These are phyloP conservation scores for Keithomyces neogunnii DNA, from an alignment of 2,329 filamentous ascomycete genomes.

Conservation along the genomic window DNA sequence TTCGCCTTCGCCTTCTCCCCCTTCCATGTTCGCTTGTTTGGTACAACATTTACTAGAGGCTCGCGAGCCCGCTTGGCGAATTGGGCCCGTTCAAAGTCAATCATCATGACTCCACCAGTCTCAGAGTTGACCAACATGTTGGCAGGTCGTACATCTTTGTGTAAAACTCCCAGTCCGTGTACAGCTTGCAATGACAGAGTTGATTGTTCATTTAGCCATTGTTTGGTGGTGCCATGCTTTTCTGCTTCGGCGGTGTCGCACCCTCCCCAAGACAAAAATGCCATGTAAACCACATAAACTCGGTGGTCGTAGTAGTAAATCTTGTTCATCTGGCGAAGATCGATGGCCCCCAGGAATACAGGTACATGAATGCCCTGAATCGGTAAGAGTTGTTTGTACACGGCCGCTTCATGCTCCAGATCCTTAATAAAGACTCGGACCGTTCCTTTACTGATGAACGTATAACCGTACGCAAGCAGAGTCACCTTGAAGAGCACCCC, in stretches of 20 bases:
- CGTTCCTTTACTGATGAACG: conserved; percentile 33
- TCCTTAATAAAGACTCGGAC: conserved; percentile 20
- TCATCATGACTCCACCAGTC: conserved; percentile 18
- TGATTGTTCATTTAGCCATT: too few species aligned
- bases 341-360: conserved; percentile 28
- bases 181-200: conserved; percentile 16
- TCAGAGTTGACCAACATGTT: conserved; percentile 20
- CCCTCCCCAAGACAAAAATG: conserved; percentile 27
- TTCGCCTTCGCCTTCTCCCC: too few species aligned
- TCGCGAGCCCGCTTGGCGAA: neutral
- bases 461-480: conserved; percentile 32
- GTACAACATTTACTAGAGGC: neutral
- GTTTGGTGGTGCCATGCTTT: too few species aligned
- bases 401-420: conserved; percentile 25
- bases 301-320: conserved; percentile 24
- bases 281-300: conserved; percentile 24
- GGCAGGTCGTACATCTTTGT: conserved; percentile 15
- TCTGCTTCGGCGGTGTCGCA: too few species aligned
- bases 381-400: conserved; percentile 25
- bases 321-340: conserved; percentile 22
- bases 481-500: conserved; percentile 33
- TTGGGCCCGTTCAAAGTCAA: conserved; percentile 22
- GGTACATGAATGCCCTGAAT: conserved; percentile 28
- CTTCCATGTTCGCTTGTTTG: neutral
- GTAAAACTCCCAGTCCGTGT: conserved; percentile 17